These are phyloP conservation scores for Lentinula novae-zelandiae DNA, from an alignment of 1,284 basidiomycete genomes.

Conservation along the genomic window DNA sequence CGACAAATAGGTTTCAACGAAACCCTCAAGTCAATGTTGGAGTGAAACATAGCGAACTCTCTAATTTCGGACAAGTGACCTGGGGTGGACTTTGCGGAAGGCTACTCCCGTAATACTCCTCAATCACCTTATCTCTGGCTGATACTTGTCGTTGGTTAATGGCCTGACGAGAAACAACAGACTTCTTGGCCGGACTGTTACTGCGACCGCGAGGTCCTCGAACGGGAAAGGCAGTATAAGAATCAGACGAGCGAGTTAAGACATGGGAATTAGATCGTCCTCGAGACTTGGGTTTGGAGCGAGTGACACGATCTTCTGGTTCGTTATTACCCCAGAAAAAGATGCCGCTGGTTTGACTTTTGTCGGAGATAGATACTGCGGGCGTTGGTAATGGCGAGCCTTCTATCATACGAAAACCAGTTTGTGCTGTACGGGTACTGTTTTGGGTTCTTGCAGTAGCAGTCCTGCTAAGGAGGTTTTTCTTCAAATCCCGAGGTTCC, in stretches of 20 bases:
- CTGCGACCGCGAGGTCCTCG: constrained; percentile 5
- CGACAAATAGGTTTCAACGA: too few species aligned
- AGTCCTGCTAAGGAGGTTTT: constrained; percentile 4
- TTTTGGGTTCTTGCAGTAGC: constrained; percentile 4
- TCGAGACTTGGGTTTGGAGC: not conserved
- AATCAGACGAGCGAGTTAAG: not conserved
- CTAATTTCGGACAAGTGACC: constrained; percentile 12
- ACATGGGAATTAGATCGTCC: not conserved
- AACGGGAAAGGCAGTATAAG: constrained; percentile 8
- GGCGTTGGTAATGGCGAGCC: constrained; percentile 15
- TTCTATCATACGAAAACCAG: constrained; percentile 16
- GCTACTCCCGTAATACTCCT: constrained; percentile 4
- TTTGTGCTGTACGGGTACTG: constrained; percentile 6
- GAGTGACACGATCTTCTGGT: not conserved
- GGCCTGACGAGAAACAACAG: not conserved
- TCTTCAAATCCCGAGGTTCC: not conserved
- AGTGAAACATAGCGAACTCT: constrained; percentile 13
- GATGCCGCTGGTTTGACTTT: not conserved
- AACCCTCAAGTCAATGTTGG: not conserved
- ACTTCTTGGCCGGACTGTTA: constrained; percentile 8
- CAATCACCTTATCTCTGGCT: constrained; percentile 1
- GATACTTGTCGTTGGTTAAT: not conserved
- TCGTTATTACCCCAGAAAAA: constrained; percentile 9
- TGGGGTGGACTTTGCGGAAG: constrained; percentile 14
- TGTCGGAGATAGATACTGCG: not conserved